phyloP scores from a whole-genome alignment of 345 rosid species.

The Arabidopsis arenosa region DNA sequence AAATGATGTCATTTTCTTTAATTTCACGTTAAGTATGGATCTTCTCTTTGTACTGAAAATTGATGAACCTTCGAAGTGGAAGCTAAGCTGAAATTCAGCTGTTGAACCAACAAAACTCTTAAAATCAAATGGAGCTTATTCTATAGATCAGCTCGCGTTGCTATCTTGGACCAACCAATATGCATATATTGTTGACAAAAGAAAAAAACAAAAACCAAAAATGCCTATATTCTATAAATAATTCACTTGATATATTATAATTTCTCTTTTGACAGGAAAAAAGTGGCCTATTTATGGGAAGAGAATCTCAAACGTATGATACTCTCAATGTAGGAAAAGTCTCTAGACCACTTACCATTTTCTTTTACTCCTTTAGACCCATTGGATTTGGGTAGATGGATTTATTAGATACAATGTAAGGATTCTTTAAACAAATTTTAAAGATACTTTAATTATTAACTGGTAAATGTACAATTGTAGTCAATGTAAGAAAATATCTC shows the following conservation, averaged over 20 bases:
- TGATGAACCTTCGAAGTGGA: slow-evolving; percentile 13
- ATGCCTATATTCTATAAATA: not conserved
- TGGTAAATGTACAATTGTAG: not conserved
- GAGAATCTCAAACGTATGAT: slow-evolving; percentile 45
- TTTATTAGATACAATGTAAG: not conserved
- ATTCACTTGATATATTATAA: slow-evolving; percentile 10
- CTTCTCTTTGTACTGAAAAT: slow-evolving; percentile 6
- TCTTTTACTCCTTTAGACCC: not conserved
- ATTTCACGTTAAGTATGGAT: not conserved
- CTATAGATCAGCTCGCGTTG: not conserved
- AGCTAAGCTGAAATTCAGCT: slow-evolving; percentile 5
- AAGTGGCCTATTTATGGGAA: slow-evolving; percentile 37
- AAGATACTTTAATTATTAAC: not conserved
- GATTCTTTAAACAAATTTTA: not conserved
- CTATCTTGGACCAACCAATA: slow-evolving; percentile 16
- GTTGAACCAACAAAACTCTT: not conserved
- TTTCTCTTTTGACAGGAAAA: slow-evolving; percentile 28
- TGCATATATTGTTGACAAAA: not conserved
- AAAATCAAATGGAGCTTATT: not conserved
- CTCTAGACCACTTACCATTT: slow-evolving; percentile 17
- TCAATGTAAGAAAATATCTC: not conserved
- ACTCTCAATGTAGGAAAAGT: slow-evolving; percentile 40
- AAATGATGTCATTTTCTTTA: not conserved
- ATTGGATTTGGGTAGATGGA: not conserved
- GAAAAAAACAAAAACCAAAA: not conserved